Percentiles rank a stretch among this genome's conserved stretches.
Conservation (phyloP, 345 rosid genomes). For the Bretschneidera sinensis region DNA sequence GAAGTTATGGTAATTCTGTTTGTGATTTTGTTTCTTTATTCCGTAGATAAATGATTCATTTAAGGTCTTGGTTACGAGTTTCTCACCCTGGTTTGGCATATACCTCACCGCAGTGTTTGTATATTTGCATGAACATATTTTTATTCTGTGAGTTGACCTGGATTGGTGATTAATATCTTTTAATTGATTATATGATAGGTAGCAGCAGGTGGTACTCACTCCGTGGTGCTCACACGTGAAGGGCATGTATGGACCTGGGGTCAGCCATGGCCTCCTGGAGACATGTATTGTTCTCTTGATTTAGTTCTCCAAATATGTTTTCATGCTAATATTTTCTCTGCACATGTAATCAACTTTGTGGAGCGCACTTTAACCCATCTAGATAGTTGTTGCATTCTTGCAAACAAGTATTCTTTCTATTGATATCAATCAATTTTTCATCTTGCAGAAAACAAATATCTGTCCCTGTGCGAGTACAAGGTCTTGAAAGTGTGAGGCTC, state of each 20-base stretch:
- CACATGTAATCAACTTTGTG: constrained; percentile 1
- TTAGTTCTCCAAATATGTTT: constrained; percentile 4
- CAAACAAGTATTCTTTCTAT: neutral
- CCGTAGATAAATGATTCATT: no score
- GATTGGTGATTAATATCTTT: constrained; percentile 3
- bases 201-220: constrained; percentile 99
- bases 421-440: neutral
- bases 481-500: constrained; percentile 79
- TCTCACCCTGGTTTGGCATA: neutral
- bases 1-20: no score
- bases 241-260: constrained; percentile 99
- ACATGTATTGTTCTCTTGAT: constrained; percentile 55
- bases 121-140: constrained; percentile 3
- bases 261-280: constrained; percentile 99
- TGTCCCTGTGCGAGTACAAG: constrained; percentile 96
- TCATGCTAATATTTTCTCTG: neutral
- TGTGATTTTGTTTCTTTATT: neutral
- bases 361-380: neutral
- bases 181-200: constrained; percentile 46
- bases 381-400: constrained; percentile 1
- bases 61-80: neutral
- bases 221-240: constrained; percentile 88
- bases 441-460: constrained; percentile 94
- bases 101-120: neutral
- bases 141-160: constrained; percentile 3